Conservation (phyloP, 192 early-diverging fungal genomes). For the Dissophora ornata region DNA sequence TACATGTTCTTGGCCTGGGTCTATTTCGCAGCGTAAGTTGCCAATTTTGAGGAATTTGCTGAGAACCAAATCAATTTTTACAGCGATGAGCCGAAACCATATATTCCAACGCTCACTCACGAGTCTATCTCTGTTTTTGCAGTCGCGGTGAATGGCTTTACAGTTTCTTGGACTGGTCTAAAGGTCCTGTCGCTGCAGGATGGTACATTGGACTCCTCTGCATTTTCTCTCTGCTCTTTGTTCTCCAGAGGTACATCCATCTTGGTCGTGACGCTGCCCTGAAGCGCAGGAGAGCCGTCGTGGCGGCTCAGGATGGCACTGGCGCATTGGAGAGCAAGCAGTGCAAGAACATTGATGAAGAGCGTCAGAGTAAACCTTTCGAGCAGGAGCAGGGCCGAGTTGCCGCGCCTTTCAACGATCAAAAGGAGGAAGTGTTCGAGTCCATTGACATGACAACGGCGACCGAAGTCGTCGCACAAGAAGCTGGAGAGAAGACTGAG, state of each 20-base stretch:
- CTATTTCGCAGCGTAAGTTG: conserved; percentile 44
- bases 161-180: conserved; percentile 50
- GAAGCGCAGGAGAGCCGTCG: conserved; percentile 7
- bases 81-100: background rate
- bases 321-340: conserved; percentile 1
- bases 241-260: conserved; percentile 41
- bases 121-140: background rate
- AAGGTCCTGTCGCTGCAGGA: conserved; percentile 27
- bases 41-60: background rate
- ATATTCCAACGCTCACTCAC: background rate
- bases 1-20: conserved; percentile 55
- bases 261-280: conserved; percentile 22
- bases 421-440: background rate
- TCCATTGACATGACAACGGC: too few species aligned
- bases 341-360: background rate
- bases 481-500: too few species aligned
- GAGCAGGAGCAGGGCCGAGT: background rate
- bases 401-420: background rate
- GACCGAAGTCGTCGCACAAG: too few species aligned
- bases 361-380: background rate
- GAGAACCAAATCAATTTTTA: too few species aligned
- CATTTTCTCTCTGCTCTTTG: conserved; percentile 31
- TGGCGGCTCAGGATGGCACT: conserved; percentile 27
- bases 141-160: conserved; percentile 48
- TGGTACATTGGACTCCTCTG: conserved; percentile 41